Conservation (phyloP, 2,329 filamentous ascomycete species). For the Coniochaeta ligniaria region DNA sequence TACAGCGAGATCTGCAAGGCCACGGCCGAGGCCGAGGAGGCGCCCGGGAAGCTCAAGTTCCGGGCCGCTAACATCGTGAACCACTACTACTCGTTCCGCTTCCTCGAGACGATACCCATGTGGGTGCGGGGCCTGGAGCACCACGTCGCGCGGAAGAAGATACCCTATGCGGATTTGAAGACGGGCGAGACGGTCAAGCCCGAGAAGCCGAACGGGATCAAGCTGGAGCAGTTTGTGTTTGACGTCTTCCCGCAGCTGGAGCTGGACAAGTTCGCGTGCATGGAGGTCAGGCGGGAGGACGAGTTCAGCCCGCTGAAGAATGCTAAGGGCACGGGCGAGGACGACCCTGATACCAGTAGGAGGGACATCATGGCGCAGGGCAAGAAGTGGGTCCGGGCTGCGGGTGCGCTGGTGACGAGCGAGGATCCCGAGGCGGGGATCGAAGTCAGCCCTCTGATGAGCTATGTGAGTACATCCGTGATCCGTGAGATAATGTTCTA, state of each 20-base stretch:
- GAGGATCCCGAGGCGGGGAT: constrained; percentile 60
- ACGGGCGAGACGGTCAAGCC: constrained; percentile 80
- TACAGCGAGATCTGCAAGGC: constrained; percentile 93
- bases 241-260: constrained; percentile 90
- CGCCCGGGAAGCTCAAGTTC: constrained; percentile 83
- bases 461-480: constrained; percentile 69
- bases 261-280: constrained; percentile 84
- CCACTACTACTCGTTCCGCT: constrained; percentile 96
- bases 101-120: constrained; percentile 82
- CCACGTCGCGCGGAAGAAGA: constrained; percentile 98
- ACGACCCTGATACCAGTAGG: constrained; percentile 90
- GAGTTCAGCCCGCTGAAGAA: constrained; percentile 99
- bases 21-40: constrained; percentile 83
- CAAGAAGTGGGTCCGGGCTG: constrained; percentile 73
- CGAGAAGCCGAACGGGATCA: constrained; percentile 93
- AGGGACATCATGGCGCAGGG: constrained; percentile 86
- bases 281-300: constrained; percentile 94
- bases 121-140: constrained; percentile 86
- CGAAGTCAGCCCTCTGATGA: constrained; percentile 87
- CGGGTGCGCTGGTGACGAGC: constrained; percentile 67
- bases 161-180: constrained; percentile 72
- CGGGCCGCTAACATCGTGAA: constrained; percentile 99
- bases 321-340: constrained; percentile 72
- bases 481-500: not conserved
- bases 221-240: constrained; percentile 98